phyloP scores from a whole-genome alignment of 1,284 basidiomycete species.

The Ceratobasidium papillatum region DNA sequence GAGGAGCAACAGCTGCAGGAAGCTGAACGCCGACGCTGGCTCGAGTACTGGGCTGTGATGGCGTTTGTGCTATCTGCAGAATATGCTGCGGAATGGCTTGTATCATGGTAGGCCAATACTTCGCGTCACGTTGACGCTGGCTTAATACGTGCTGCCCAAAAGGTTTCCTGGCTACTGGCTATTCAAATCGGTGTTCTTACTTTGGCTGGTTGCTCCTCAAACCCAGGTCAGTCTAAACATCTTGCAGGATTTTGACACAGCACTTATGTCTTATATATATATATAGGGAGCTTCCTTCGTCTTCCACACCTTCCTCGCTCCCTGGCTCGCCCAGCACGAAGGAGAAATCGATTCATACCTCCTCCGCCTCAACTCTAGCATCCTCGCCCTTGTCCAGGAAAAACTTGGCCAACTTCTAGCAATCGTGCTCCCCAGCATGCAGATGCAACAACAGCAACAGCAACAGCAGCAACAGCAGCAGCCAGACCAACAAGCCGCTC shows the following conservation, averaged over 20 bases:
- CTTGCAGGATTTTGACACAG: background rate
- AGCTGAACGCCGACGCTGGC: slow-evolving; percentile 65
- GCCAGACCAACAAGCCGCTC: background rate
- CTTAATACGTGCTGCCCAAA: slow-evolving; percentile 44
- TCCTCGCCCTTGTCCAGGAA: slow-evolving; percentile 61
- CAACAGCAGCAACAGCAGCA: background rate
- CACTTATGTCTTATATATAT: slow-evolving; percentile 14
- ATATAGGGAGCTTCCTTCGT: slow-evolving; percentile 76
- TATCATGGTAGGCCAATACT: slow-evolving; percentile 67
- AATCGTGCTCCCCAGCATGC: slow-evolving; percentile 23
- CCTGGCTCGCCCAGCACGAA: slow-evolving; percentile 73
- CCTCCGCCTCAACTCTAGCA: slow-evolving; percentile 61
- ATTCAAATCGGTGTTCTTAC: slow-evolving; percentile 70
- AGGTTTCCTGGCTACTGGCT: slow-evolving; percentile 87
- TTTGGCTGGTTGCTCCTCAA: slow-evolving; percentile 78
- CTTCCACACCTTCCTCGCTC: slow-evolving; percentile 70
- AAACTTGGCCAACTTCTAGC: slow-evolving; percentile 52
- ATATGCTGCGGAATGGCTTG: slow-evolving; percentile 70
- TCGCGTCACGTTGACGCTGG: slow-evolving; percentile 8
- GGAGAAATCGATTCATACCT: slow-evolving; percentile 71
- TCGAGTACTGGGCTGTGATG: slow-evolving; percentile 69
- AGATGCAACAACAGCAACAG: background rate
- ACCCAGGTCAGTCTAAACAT: slow-evolving; percentile 63
- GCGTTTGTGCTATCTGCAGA: slow-evolving; percentile 72
- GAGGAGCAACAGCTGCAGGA: slow-evolving; percentile 55